phyloP scores from a whole-genome alignment of 2,329 filamentous ascomycete genomes.

The Talaromyces amestolkiae region DNA sequence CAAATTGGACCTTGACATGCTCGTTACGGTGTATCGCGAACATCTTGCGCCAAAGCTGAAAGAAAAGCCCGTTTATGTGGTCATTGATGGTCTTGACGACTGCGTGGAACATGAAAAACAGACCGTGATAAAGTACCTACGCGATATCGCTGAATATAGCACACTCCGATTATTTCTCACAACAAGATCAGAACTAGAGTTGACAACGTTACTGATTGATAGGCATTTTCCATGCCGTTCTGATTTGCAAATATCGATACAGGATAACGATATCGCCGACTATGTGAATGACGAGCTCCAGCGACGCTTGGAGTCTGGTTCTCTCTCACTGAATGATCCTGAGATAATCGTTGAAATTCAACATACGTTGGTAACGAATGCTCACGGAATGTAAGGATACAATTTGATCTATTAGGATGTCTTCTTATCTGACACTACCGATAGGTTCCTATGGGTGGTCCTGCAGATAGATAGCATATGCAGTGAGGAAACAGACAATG shows the following conservation, averaged over 20 bases:
- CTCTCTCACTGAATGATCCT: not conserved
- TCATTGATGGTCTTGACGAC: not conserved
- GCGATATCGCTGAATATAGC: not conserved
- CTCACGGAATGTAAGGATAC: not conserved
- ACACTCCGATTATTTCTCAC: not conserved
- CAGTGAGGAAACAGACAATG: slow-evolving; percentile 2
- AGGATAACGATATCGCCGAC: not conserved
- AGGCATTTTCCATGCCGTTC: not conserved
- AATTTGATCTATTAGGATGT: not conserved
- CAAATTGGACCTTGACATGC: not conserved
- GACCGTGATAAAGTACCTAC: not conserved
- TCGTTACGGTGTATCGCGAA: not conserved
- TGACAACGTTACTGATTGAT: not conserved
- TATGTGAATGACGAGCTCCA: slow-evolving; percentile 6
- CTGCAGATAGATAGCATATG: slow-evolving; percentile 12
- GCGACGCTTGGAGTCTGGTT: not conserved
- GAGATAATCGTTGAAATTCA: slow-evolving; percentile 6
- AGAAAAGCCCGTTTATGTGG: not conserved
- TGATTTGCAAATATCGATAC: not conserved
- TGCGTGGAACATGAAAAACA: not conserved
- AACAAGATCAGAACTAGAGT: not conserved
- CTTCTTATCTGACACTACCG: not conserved
- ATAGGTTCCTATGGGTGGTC: slow-evolving; percentile 11
- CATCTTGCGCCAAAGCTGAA: not conserved
- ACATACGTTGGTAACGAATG: not conserved